These are phyloP conservation scores for Penicillium atrosanguineum DNA, from an alignment of 495 filamentous ascomycete species.

Conservation along the genomic window DNA sequence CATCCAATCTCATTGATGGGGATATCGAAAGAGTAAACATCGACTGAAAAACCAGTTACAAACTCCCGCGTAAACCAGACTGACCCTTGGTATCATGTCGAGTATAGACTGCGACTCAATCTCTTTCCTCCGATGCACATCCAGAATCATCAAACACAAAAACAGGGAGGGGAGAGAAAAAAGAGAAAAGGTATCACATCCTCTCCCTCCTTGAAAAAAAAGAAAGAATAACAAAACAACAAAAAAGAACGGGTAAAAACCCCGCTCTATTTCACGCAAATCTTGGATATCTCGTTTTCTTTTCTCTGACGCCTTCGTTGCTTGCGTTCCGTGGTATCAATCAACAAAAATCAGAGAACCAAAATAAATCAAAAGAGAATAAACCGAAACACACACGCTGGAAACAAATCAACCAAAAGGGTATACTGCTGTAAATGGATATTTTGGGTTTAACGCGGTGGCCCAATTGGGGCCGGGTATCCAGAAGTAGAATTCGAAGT, in stretches of 20 bases:
- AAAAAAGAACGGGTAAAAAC: slow-evolving; percentile 7
- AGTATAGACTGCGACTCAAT: slow-evolving; percentile 6
- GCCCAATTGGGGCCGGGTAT: slow-evolving; percentile 87
- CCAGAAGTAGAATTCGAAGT: slow-evolving; percentile 94
- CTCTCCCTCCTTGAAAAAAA: slow-evolving; percentile 1
- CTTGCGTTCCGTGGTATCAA: slow-evolving; percentile 47
- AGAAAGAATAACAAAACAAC: slow-evolving; percentile 6
- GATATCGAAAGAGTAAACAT: slow-evolving; percentile 22
- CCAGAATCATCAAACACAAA: slow-evolving; percentile 6
- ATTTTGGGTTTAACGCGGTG: slow-evolving; percentile 68
- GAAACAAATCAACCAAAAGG: slow-evolving; percentile 53
- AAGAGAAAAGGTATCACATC: slow-evolving; percentile 3
- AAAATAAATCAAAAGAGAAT: slow-evolving; percentile 14
- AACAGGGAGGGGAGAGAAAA: slow-evolving; percentile 7
- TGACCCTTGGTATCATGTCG: slow-evolving; percentile 7
- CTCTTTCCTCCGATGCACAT: slow-evolving; percentile 17
- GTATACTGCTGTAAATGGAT: slow-evolving; percentile 61
- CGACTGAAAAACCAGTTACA: slow-evolving; percentile 10
- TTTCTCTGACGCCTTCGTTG: slow-evolving; percentile 32
- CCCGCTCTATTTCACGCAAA: slow-evolving; percentile 27
- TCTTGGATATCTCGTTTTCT: slow-evolving; percentile 37
- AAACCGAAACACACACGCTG: slow-evolving; percentile 27
- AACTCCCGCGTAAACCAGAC: slow-evolving; percentile 4
- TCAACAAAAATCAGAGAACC: slow-evolving; percentile 26
- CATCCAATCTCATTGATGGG: slow-evolving; percentile 24